Base-by-base conservation (phyloP, 106 monocot genomes). In the Acorus gramineus region DNA sequence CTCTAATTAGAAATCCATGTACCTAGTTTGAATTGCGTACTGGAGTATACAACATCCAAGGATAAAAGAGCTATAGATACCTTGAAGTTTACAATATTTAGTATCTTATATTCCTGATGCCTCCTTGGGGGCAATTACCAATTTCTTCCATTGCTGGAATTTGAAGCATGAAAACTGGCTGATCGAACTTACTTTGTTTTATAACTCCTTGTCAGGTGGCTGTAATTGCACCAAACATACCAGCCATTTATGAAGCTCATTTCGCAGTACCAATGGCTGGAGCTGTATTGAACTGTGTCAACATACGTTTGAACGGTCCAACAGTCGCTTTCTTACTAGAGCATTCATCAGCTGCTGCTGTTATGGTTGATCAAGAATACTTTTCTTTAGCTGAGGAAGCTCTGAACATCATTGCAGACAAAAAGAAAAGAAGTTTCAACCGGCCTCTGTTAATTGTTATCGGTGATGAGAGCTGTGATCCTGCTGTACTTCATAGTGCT, bases 241-340 rank as follows among this genome's bases (percentile, higher is more conserved):
- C 95, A 44, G 90, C 90, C 47, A 53, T 85, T 3, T 96, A 87
- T 58, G 90, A 96, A 79, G 86, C 87, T 51, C 95, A 96, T 80
- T 96, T 96, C 70, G 95, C 82, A 63, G 84, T 96, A 53, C 95
- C 95, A 11, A 96, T 96, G 95, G 74, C 90, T 45, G 90, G 95
- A 59, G 84, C 95, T 10, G 90, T 87, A 14, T 63, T 87, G 47
- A 96, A 90, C 62, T 64, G 73, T 49, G 74, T 96, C 14, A 96
- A 96, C 67, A 77, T 90, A 14, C 75, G 95, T 9, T 71, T 96
- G 49, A 96, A 96, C 77, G 80, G 85, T 58, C 47, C 73, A 54
- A 85, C 90, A 2, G 67, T 96, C 56, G 81, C 95, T 11, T 96
- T 96, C 44, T 80, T 96, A 8, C 76, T 96, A 53, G 84, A 85